phyloP scores from a whole-genome alignment of 2,329 filamentous ascomycete genomes.

The Ophiocordyceps robertsii region DNA sequence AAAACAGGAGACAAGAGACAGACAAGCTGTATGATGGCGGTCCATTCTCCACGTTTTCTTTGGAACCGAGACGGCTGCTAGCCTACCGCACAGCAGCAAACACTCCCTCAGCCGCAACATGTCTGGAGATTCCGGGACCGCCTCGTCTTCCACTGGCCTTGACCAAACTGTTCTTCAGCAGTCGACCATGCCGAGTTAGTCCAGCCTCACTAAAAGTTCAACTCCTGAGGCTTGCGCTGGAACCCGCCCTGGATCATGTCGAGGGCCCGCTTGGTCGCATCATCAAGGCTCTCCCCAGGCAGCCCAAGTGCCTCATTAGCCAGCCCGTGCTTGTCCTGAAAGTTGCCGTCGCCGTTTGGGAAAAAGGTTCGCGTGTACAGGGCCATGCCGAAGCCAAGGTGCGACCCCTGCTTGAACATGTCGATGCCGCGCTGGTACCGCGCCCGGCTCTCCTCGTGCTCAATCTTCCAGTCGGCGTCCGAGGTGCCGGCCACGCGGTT shows the following conservation, averaged over 20 bases:
- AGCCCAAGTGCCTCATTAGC: conserved; percentile 42
- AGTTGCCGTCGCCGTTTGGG: conserved; percentile 24
- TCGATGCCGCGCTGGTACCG: conserved; percentile 30
- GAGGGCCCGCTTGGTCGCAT: conserved; percentile 35
- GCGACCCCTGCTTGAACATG: conserved; percentile 25
- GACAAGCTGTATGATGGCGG: too few species aligned
- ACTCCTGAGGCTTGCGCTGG: not conserved
- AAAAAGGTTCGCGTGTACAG: conserved; percentile 46
- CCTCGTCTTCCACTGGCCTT: too few species aligned
- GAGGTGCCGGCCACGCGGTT: conserved; percentile 42
- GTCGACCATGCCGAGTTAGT: too few species aligned
- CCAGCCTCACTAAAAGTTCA: too few species aligned
- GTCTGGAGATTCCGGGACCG: too few species aligned
- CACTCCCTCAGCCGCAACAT: too few species aligned
- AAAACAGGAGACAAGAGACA: too few species aligned
- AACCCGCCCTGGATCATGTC: conserved; percentile 17
- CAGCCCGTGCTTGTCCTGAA: conserved; percentile 20
- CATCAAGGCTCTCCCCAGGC: conserved; percentile 44
- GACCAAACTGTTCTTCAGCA: too few species aligned
- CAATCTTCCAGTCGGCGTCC: conserved; percentile 48
- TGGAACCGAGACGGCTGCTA: too few species aligned
- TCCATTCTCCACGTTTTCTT: too few species aligned
- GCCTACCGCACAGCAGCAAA: too few species aligned
- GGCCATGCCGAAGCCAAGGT: conserved; percentile 27
- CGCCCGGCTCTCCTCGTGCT: conserved; percentile 27